Percentiles rank a stretch among this genome's conserved stretches.
Evolutionary conservation across 2,329 filamentous ascomycete genomes (phyloP).

Genomic region (Hypocreales sp.): DNA sequence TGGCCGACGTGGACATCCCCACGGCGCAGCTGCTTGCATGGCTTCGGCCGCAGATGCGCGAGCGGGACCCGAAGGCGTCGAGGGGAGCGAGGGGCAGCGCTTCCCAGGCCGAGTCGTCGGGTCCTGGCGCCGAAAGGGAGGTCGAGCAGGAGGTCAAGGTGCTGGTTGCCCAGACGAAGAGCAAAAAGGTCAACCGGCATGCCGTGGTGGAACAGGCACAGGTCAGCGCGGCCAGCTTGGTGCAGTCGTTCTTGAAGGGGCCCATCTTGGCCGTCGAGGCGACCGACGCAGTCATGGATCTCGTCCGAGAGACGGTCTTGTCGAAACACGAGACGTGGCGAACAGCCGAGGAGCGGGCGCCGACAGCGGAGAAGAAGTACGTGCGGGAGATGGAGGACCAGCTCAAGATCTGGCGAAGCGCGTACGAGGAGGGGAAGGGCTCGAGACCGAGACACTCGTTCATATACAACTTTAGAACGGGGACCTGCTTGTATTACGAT

Average conservation of each 20-base stretch:
- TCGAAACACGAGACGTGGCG: conserved; percentile 77
- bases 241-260: conserved; percentile 57
- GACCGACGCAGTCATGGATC: conserved; percentile 65
- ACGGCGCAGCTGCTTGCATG: conserved; percentile 60
- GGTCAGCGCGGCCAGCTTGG: conserved; percentile 40
- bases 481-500: conserved; percentile 75
- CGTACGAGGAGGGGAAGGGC: conserved; percentile 35
- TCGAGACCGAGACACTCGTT: conserved; percentile 59
- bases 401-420: conserved; percentile 46
- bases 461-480: conserved; percentile 82
- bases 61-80: conserved; percentile 51
- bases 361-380: conserved; percentile 66
- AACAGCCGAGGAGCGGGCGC: conserved; percentile 61
- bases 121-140: conserved; percentile 12
- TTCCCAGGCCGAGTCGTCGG: conserved; percentile 13
- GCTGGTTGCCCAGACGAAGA: conserved; percentile 66
- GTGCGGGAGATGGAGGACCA: conserved; percentile 69
- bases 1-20: conserved; percentile 60
- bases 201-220: conserved; percentile 73
- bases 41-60: conserved; percentile 68
- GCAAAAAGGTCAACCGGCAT: conserved; percentile 82
- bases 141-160: conserved; percentile 65
- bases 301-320: conserved; percentile 58
- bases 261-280: conserved; percentile 82
- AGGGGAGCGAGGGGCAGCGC: conserved; percentile 22